Conservation (phyloP, 257 asterid species). For the Schizonepeta tenuifolia region DNA sequence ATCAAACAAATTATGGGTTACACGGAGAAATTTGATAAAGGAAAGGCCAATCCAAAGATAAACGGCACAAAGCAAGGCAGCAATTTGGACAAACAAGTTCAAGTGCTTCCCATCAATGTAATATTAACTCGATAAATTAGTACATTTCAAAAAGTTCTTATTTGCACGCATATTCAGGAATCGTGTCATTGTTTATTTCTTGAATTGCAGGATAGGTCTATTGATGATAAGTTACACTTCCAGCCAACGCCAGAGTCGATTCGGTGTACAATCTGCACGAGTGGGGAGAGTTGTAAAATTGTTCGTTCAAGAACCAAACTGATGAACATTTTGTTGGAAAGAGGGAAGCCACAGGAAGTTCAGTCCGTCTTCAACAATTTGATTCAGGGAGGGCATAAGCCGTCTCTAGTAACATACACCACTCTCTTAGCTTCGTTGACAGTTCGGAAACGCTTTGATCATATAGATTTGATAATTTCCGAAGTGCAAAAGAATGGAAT, state of each 20-base stretch:
- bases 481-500: slow-evolving; percentile 50
- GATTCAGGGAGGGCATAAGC: slow-evolving; percentile 67
- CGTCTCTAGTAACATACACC: slow-evolving; percentile 75
- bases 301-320: slow-evolving; percentile 60
- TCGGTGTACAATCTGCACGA: slow-evolving; percentile 55
- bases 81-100: slow-evolving; percentile 25
- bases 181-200: neutral
- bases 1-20: slow-evolving; percentile 40
- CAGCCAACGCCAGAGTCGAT: slow-evolving; percentile 45
- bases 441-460: slow-evolving; percentile 55
- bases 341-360: slow-evolving; percentile 57
- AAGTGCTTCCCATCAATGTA: slow-evolving; percentile 35
- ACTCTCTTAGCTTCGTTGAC: slow-evolving; percentile 71
- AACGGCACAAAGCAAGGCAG: slow-evolving; percentile 25
- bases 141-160: neutral
- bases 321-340: slow-evolving; percentile 66
- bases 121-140: neutral
- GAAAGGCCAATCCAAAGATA: slow-evolving; percentile 30
- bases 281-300: slow-evolving; percentile 51
- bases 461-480: slow-evolving; percentile 53
- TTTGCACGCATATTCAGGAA: neutral
- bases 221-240: slow-evolving; percentile 44
- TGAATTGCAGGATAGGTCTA: slow-evolving; percentile 45
- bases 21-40: slow-evolving; percentile 35
- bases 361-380: slow-evolving; percentile 52